These are phyloP conservation scores for Edaphochlamys debaryana DNA, from an alignment of 139 green algal species.

Conservation along the genomic window DNA sequence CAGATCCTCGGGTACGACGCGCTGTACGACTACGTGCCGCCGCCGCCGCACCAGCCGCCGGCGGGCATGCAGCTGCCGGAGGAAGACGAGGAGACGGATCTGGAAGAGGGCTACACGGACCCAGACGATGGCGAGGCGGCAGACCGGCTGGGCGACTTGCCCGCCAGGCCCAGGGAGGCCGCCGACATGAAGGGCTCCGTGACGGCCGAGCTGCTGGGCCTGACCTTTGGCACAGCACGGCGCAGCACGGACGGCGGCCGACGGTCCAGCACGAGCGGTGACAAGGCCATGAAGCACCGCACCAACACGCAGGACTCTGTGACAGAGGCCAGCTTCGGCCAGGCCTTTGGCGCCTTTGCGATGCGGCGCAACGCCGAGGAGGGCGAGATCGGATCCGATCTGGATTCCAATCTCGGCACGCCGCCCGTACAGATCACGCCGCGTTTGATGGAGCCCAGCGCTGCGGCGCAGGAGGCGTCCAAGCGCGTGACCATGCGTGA, in stretches of 20 bases:
- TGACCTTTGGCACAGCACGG: neutral
- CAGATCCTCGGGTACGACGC: constrained; percentile 28
- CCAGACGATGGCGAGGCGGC: too few relatives aligned
- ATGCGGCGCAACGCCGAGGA: neutral
- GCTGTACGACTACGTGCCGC: neutral
- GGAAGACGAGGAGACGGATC: neutral
- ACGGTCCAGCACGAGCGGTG: too few relatives aligned
- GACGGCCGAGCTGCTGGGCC: constrained; percentile 9
- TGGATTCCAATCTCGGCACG: neutral
- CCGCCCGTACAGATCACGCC: neutral
- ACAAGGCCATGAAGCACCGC: too few relatives aligned
- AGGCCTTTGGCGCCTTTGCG: neutral
- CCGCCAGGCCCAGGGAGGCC: neutral
- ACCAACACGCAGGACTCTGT: neutral
- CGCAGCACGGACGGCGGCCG: neutral
- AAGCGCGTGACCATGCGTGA: too few relatives aligned
- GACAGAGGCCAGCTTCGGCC: neutral
- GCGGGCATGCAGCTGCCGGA: neutral
- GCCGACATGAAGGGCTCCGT: neutral
- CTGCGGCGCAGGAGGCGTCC: too few relatives aligned
- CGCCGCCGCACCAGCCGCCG: neutral
- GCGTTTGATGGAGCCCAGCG: neutral
- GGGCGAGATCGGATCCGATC: neutral
- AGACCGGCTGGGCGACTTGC: too few relatives aligned
- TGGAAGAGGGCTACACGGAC: too few relatives aligned